A percentile compares a stretch with the other conserved stretches of the same genome.
Evolutionary conservation across 1,284 basidiomycete species (phyloP).

Genomic region (Cryptococcus depauperatus): DNA sequence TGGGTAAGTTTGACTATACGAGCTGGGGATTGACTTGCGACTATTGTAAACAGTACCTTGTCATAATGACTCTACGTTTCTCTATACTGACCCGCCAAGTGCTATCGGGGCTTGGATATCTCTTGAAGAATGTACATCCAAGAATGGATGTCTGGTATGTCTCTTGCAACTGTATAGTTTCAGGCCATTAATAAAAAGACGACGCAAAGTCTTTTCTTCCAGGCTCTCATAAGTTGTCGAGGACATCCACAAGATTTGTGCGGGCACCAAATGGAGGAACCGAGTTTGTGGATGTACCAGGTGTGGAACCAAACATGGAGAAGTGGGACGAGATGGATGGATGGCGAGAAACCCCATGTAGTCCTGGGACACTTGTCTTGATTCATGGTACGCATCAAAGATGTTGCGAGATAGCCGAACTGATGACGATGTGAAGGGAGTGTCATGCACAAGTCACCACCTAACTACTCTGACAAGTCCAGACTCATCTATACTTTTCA

Average conservation of each 20-base stretch:
- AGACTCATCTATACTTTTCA: slow-evolving; percentile 92
- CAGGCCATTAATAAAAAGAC: neutral
- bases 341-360: slow-evolving; percentile 59
- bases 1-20: slow-evolving; percentile 52
- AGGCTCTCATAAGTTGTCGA: slow-evolving; percentile 69
- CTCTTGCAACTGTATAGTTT: neutral
- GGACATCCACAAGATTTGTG: slow-evolving; percentile 73
- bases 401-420: neutral
- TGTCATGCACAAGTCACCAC: slow-evolving; percentile 79
- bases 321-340: slow-evolving; percentile 53
- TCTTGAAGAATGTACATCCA: slow-evolving; percentile 71
- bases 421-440: slow-evolving; percentile 50
- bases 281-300: slow-evolving; percentile 61
- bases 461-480: slow-evolving; percentile 59
- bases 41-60: slow-evolving; percentile 49
- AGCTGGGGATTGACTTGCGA: neutral
- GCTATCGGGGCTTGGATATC: slow-evolving; percentile 96
- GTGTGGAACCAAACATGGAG: slow-evolving; percentile 47
- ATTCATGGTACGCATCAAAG: slow-evolving; percentile 54
- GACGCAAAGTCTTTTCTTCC: slow-evolving; percentile 63
- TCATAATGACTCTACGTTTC: slow-evolving; percentile 53
- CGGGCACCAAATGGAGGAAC: slow-evolving; percentile 56
- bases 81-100: slow-evolving; percentile 79
- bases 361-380: slow-evolving; percentile 71
- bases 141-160: slow-evolving; percentile 67